Conservation (phyloP, 2,329 filamentous ascomycete genomes). For the Tolypocladium ophioglossoides region DNA sequence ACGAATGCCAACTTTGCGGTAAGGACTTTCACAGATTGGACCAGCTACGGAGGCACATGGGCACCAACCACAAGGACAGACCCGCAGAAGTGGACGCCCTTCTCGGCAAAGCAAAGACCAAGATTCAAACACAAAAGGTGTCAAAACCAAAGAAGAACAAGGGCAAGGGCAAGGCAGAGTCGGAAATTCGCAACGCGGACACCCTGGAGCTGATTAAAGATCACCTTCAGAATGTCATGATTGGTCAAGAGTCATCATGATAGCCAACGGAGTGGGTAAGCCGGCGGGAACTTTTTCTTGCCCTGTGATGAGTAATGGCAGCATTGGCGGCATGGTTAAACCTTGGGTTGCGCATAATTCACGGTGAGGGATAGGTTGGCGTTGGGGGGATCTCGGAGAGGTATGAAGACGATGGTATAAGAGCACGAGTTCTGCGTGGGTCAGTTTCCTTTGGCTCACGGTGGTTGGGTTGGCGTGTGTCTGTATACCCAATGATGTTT, state of each 20-base stretch:
- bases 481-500: background rate
- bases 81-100: conserved; percentile 9
- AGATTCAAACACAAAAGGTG: conserved; percentile 4
- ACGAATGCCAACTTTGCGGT: conserved; percentile 41
- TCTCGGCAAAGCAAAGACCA: conserved; percentile 6
- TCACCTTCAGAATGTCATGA: background rate
- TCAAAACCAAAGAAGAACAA: conserved; percentile 5
- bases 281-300: background rate
- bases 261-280: background rate
- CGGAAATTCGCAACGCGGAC: background rate
- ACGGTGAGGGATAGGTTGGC: background rate
- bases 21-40: conserved; percentile 50
- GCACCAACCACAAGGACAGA: conserved; percentile 21
- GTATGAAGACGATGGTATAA: background rate
- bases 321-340: background rate
- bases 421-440: background rate
- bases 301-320: background rate
- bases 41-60: conserved; percentile 46
- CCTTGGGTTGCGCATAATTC: background rate
- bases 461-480: background rate
- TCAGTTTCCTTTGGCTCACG: background rate
- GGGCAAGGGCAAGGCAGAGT: background rate
- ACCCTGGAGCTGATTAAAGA: conserved; percentile 1
- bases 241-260: background rate
- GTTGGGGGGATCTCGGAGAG: background rate